Conservation (phyloP, 2,329 filamentous ascomycete species). For the Onygenales sp. region DNA sequence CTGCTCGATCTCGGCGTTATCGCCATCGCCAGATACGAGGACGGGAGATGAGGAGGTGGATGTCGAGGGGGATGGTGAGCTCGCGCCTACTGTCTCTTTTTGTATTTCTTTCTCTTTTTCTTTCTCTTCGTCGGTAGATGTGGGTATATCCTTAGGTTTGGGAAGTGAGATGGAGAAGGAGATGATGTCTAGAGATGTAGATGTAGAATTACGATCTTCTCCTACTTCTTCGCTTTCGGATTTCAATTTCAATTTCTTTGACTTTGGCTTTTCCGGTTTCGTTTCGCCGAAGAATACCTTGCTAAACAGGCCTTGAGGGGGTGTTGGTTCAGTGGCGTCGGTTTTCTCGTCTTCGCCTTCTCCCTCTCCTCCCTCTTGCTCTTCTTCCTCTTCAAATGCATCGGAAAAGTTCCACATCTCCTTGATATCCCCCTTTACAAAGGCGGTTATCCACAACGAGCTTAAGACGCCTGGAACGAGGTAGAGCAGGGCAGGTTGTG, state of each 20-base stretch:
- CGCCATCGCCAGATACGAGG: background rate
- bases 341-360: background rate
- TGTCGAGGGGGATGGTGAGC: background rate
- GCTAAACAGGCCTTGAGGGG: background rate
- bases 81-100: background rate
- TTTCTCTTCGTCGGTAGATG: background rate
- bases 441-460: slow-evolving; percentile 64
- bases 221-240: slow-evolving; percentile 21
- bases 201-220: slow-evolving; percentile 29
- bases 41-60: background rate
- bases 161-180: background rate
- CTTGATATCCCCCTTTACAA: slow-evolving; percentile 59
- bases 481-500: slow-evolving; percentile 85
- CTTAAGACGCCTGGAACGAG: slow-evolving; percentile 77
- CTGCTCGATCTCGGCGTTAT: background rate
- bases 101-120: background rate
- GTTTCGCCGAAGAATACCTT: background rate
- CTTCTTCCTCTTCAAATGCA: slow-evolving; percentile 37
- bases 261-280: background rate
- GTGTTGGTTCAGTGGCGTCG: background rate
- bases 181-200: slow-evolving; percentile 6
- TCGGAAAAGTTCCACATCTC: slow-evolving; percentile 80
- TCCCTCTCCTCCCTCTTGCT: slow-evolving; percentile 37
- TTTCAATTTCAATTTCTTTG: background rate
- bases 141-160: background rate